Percentiles rank a stretch among this genome's conserved stretches.
Conservation (phyloP, 1,284 basidiomycete species). For the Grifola frondosa region DNA sequence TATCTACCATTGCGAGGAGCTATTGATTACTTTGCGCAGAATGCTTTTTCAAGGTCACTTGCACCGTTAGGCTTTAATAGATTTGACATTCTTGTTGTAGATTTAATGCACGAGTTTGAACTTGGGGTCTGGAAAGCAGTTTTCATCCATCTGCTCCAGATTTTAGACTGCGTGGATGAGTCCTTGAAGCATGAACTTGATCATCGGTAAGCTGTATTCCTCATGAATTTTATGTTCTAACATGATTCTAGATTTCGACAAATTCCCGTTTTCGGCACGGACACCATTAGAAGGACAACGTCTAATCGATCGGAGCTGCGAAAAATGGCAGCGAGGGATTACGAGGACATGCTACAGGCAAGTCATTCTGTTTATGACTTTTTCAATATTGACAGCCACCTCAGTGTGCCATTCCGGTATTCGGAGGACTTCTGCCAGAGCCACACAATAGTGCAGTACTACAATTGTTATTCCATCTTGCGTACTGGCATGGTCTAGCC, state of each 20-base stretch:
- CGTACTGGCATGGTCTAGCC: conserved; percentile 29
- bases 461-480: conserved; percentile 24
- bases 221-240: no score
- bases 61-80: conserved; percentile 20
- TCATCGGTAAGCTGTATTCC: conserved; percentile 18
- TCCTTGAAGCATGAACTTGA: conserved; percentile 14
- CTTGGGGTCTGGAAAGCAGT: conserved; percentile 37
- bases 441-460: conserved; percentile 20
- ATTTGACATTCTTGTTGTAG: conserved; percentile 29
- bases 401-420: conserved; percentile 30
- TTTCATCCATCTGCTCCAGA: conserved; percentile 35
- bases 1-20: no score
- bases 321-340: conserved; percentile 27
- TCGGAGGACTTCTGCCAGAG: conserved; percentile 29
- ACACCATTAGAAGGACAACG: conserved; percentile 24
- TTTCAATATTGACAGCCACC: no score
- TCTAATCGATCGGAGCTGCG: conserved; percentile 27
- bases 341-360: conserved; percentile 31
- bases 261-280: conserved; percentile 19
- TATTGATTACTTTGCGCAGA: conserved; percentile 1
- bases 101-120: conserved; percentile 38
- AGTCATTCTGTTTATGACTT: neutral
- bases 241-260: conserved; percentile 21
- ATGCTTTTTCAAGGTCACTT: conserved; percentile 12
- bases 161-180: conserved; percentile 22